Conservation (phyloP, 1,284 basidiomycete species). For the Ganoderma lucidum region DNA sequence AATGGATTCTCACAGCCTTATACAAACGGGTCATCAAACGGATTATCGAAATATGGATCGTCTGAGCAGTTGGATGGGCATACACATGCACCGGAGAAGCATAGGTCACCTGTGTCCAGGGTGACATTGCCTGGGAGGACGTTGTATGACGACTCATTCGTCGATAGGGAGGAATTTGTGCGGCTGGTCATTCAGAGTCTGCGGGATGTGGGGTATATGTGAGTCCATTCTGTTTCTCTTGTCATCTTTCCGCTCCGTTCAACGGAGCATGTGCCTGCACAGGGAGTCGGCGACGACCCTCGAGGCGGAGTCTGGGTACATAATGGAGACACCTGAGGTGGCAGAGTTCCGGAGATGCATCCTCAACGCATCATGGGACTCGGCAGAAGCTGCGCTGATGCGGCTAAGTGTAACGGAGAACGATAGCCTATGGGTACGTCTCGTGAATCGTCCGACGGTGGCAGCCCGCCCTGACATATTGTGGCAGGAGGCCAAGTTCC, state of each 20-base stretch:
- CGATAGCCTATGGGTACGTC: slow-evolving; percentile 70
- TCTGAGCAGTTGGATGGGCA: slow-evolving; percentile 44
- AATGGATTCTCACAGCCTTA: slow-evolving; percentile 35
- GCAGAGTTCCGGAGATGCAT: slow-evolving; percentile 86
- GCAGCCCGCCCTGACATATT: slow-evolving; percentile 29
- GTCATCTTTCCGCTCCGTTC: slow-evolving; percentile 16
- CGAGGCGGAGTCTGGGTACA: slow-evolving; percentile 93
- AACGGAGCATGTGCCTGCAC: slow-evolving; percentile 24
- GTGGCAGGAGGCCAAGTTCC: slow-evolving; percentile 81
- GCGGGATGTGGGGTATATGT: slow-evolving; percentile 93
- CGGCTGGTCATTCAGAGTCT: slow-evolving; percentile 91
- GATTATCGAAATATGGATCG: slow-evolving; percentile 45
- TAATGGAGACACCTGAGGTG: slow-evolving; percentile 83
- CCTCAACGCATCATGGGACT: slow-evolving; percentile 85
- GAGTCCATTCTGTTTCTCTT: slow-evolving; percentile 48
- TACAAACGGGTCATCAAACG: slow-evolving; percentile 48
- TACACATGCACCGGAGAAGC: slow-evolving; percentile 58
- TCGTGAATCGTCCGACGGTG: slow-evolving; percentile 21
- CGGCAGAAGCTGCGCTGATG: slow-evolving; percentile 78
- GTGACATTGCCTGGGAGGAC: slow-evolving; percentile 74
- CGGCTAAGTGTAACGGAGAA: slow-evolving; percentile 73
- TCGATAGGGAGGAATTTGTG: slow-evolving; percentile 92
- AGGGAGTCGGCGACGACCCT: slow-evolving; percentile 91
- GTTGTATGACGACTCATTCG: slow-evolving; percentile 76
- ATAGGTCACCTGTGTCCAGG: slow-evolving; percentile 55